A percentile compares a stretch with the other conserved stretches of the same genome.
These are phyloP conservation scores for Rhizopus stolonifer DNA, from an alignment of 371 early-diverging fungal species.

Conservation along the genomic window DNA sequence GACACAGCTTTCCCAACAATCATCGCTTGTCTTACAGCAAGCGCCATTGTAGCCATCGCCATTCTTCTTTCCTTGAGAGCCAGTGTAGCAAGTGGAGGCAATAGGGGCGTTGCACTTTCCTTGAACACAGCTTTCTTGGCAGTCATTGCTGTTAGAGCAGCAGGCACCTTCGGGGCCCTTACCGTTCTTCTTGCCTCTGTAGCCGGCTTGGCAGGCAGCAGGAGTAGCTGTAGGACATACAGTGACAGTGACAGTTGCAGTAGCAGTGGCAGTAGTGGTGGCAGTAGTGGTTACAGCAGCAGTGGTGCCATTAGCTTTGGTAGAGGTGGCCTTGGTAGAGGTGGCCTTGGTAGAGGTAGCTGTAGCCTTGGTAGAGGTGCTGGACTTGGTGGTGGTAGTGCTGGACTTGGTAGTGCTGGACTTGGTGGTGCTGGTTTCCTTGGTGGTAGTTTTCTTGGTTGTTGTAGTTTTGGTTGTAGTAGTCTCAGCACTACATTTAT, in stretches of 20 bases:
- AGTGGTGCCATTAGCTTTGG: not conserved
- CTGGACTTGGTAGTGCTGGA: not conserved
- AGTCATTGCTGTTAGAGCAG: conserved; percentile 8
- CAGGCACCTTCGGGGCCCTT: conserved; percentile 13
- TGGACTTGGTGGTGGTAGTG: not conserved
- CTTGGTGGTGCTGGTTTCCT: conserved; percentile 1
- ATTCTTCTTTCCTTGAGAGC: conserved; percentile 3
- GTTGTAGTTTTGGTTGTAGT: conserved; percentile 8
- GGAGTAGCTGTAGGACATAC: not conserved
- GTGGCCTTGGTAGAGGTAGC: conserved; percentile 5
- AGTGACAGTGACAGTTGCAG: conserved; percentile 7
- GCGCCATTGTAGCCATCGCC: conserved; percentile 13
- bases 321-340: not conserved
- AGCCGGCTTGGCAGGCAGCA: conserved; percentile 5
- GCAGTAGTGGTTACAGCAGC: conserved; percentile 2
- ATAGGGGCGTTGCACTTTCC: conserved; percentile 3
- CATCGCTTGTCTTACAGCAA: conserved; percentile 10
- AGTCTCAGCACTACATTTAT: conserved; percentile 10
- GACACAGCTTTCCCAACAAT: conserved; percentile 9
- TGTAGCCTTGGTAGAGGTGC: not conserved
- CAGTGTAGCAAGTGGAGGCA: conserved; percentile 4
- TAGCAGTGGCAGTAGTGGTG: not conserved
- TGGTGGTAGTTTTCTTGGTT: conserved; percentile 1
- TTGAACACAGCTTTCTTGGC: conserved; percentile 15
- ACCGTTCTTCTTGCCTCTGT: conserved; percentile 9